Evolutionary conservation across 805 yeast species (phyloP).

Genomic region (Lipomyces orientalis): DNA sequence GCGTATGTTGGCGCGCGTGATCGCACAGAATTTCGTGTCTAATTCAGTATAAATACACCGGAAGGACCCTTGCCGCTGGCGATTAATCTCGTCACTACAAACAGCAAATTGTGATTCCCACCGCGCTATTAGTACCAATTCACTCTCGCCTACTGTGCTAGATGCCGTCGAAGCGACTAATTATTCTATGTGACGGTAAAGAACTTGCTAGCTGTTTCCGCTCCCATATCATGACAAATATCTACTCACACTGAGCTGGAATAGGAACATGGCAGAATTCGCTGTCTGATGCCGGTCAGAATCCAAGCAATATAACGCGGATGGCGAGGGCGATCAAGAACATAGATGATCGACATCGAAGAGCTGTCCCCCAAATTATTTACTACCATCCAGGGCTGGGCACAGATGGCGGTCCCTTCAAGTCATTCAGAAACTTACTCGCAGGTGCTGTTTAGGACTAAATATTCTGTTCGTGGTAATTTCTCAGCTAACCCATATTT

Average conservation of each 20-base stretch:
- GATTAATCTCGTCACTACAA: not conserved
- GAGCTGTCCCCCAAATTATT: constrained; percentile 19
- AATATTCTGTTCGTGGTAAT: not conserved
- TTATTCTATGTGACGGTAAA: not conserved
- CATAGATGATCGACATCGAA: not conserved
- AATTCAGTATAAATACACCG: too few species aligned
- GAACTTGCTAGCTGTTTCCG: not conserved
- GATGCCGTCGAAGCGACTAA: not conserved
- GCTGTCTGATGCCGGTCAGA: constrained; percentile 3
- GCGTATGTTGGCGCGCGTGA: not conserved
- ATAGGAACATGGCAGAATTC: constrained; percentile 34
- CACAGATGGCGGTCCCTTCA: constrained; percentile 1
- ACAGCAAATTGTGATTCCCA: not conserved
- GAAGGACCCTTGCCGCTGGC: too few species aligned
- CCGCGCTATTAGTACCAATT: not conserved
- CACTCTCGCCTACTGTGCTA: not conserved
- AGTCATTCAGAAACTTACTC: not conserved
- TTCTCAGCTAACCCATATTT: not conserved
- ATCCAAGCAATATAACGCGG: constrained; percentile 27
- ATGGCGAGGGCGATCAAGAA: constrained; percentile 27
- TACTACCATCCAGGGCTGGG: constrained; percentile 28
- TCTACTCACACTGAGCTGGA: not conserved
- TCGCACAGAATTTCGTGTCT: too few species aligned
- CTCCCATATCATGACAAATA: not conserved
- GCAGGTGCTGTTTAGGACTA: not conserved